Conservation (phyloP, 2,329 filamentous ascomycete species). For the Aspergillus quadrilineatus region DNA sequence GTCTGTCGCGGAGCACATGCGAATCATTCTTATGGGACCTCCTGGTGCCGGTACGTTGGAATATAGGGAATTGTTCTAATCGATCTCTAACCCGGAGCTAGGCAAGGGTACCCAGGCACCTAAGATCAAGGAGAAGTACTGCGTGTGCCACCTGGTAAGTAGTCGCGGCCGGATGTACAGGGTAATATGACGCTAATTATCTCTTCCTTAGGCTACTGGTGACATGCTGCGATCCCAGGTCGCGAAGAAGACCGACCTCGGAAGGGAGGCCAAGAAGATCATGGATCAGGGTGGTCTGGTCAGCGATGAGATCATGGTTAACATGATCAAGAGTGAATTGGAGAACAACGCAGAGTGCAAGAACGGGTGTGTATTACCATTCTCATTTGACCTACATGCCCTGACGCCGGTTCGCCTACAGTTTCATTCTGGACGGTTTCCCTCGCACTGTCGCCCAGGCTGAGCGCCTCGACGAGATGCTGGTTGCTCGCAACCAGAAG, state of each 20-base stretch:
- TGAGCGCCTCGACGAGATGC: constrained; percentile 91
- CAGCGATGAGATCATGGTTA: constrained; percentile 98
- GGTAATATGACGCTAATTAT: background rate
- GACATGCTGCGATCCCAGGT: constrained; percentile 99
- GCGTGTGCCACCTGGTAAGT: constrained; percentile 90
- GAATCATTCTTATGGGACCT: constrained; percentile 97
- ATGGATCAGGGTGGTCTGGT: constrained; percentile 98
- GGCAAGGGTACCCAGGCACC: constrained; percentile 99
- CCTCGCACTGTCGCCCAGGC: constrained; percentile 95
- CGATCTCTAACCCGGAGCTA: constrained; percentile 41
- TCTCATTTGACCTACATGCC: constrained; percentile 18
- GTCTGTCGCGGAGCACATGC: constrained; percentile 64
- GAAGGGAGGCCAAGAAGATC: constrained; percentile 98
- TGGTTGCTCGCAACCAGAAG: constrained; percentile 71
- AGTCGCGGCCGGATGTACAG: background rate
- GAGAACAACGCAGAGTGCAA: constrained; percentile 93
- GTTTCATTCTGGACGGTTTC: constrained; percentile 99
- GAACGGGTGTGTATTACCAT: constrained; percentile 69
- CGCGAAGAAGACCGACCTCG: constrained; percentile 91
- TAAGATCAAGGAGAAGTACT: constrained; percentile 97
- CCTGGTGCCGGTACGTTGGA: constrained; percentile 78
- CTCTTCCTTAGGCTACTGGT: constrained; percentile 72
- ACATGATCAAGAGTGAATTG: constrained; percentile 98
- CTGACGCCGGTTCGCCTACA: constrained; percentile 37
- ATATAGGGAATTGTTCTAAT: constrained; percentile 10